phyloP scores from a whole-genome alignment of 257 asterid species.

The Mitragyna speciosa region DNA sequence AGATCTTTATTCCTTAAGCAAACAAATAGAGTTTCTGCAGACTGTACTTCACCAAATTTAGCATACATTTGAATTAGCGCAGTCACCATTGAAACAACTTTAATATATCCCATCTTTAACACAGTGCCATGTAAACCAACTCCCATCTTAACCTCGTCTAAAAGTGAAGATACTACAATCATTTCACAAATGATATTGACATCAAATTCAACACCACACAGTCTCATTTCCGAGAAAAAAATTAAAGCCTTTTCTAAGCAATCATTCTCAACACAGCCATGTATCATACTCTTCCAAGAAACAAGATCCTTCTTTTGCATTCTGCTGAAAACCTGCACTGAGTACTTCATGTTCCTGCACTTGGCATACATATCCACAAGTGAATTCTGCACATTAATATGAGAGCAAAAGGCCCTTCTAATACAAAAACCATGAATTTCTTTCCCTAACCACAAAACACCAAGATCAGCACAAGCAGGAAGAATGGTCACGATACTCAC shows the following conservation, averaged over 20 bases:
- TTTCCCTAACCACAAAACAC: constrained; percentile 51
- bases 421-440: constrained; percentile 68
- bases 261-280: constrained; percentile 48
- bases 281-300: constrained; percentile 73
- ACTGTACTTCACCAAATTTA: constrained; percentile 48
- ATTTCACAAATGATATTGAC: constrained; percentile 46
- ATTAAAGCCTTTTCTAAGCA: constrained; percentile 41
- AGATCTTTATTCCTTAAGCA: constrained; percentile 53
- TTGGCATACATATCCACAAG: constrained; percentile 65
- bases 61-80: constrained; percentile 65
- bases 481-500: constrained; percentile 56
- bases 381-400: constrained; percentile 48
- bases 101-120: constrained; percentile 52
- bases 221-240: constrained; percentile 49
- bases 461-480: constrained; percentile 66
- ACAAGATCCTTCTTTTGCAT: constrained; percentile 60
- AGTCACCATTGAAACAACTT: constrained; percentile 44
- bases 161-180: constrained; percentile 47
- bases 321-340: constrained; percentile 43
- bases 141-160: constrained; percentile 35
- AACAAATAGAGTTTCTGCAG: constrained; percentile 55
- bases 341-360: constrained; percentile 48
- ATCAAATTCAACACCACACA: constrained; percentile 43
- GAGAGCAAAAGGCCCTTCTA: constrained; percentile 33
- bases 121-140: constrained; percentile 53